A percentile compares a stretch with the other conserved stretches of the same genome.
Evolutionary conservation across 371 early-diverging fungal species (phyloP).

Genomic region (Thermomucor indicae-seudaticae): DNA sequence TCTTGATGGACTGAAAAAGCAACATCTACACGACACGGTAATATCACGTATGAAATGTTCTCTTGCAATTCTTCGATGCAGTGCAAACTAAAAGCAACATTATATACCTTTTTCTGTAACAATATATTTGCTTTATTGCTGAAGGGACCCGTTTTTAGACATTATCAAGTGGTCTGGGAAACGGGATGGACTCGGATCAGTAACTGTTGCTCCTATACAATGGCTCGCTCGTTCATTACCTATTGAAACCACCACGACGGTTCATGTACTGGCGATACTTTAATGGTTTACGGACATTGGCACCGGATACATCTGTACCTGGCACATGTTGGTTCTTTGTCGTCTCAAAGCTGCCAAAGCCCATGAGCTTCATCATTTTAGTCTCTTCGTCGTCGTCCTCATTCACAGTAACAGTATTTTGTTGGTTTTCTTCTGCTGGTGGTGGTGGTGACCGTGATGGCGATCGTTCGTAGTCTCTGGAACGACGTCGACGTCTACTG

Average conservation of each 20-base stretch:
- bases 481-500: neutral
- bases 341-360: slow-evolving; percentile 84
- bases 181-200: no score
- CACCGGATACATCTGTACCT: slow-evolving; percentile 64
- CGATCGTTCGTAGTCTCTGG: neutral
- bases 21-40: neutral
- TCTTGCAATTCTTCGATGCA: no score
- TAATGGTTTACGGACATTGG: slow-evolving; percentile 70
- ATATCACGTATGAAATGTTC: no score
- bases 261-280: slow-evolving; percentile 96
- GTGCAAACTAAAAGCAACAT: no score
- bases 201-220: no score
- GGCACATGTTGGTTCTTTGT: slow-evolving; percentile 79
- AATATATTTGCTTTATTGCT: neutral
- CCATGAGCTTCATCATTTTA: slow-evolving; percentile 67
- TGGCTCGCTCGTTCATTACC: no score
- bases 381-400: slow-evolving; percentile 46
- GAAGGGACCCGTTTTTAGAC: no score
- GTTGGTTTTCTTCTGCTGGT: neutral
- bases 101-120: no score
- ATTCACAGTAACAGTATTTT: no score
- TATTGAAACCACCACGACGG: slow-evolving; percentile 88
- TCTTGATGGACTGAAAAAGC: slow-evolving; percentile 13
- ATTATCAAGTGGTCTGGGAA: no score
- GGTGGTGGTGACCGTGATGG: neutral